Conservation (phyloP, 108 stramenopile species). For the Fragilariopsis cylindrus region DNA sequence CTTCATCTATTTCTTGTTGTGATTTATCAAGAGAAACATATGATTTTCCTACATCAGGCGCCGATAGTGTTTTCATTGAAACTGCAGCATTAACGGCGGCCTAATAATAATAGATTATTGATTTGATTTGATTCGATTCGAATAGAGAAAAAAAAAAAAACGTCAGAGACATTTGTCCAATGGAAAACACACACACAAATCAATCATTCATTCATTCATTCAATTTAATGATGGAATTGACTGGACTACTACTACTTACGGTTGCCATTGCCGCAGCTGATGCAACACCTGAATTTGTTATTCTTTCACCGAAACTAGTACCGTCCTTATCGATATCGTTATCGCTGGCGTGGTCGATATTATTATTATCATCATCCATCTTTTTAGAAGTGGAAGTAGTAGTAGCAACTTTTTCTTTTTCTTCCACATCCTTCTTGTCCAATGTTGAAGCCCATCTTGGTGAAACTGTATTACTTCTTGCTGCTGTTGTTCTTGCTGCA, state of each 20-base stretch:
- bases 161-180: too few species aligned
- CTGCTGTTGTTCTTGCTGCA: neutral
- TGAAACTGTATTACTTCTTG: neutral
- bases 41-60: conserved; percentile 72
- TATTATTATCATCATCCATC: neutral
- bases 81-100: conserved; percentile 90
- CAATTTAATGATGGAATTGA: too few species aligned
- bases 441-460: conserved; percentile 4
- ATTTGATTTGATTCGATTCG: too few species aligned
- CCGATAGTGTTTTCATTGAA: conserved; percentile 77
- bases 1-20: conserved; percentile 61
- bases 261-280: conserved; percentile 87
- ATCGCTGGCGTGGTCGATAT: too few species aligned
- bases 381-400: neutral
- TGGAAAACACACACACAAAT: too few species aligned
- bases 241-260: conserved; percentile 1
- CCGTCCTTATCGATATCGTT: neutral
- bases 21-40: conserved; percentile 70
- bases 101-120: too few species aligned
- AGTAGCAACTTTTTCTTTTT: neutral
- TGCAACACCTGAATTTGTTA: conserved; percentile 71
- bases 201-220: too few species aligned
- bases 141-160: too few species aligned
- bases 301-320: conserved; percentile 45
- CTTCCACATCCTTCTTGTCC: conserved; percentile 10